These are phyloP conservation scores for Biscogniauxia mediterranea DNA, from an alignment of 2,329 filamentous ascomycete genomes.

Conservation along the genomic window DNA sequence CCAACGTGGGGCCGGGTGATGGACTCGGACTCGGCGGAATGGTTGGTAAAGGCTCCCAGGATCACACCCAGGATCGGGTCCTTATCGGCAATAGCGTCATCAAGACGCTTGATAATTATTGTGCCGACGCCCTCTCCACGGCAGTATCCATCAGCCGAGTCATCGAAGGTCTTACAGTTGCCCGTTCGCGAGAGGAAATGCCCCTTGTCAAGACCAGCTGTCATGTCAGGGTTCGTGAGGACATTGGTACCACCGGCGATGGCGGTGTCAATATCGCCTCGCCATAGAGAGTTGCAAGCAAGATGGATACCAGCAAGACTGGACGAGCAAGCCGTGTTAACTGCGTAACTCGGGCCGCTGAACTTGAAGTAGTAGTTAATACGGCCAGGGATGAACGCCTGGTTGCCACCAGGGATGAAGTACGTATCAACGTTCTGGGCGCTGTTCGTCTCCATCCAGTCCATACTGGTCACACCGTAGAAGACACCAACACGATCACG, in stretches of 20 bases:
- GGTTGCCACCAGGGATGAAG: slow-evolving; percentile 34
- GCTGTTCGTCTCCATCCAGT: slow-evolving; percentile 62
- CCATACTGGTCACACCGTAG: slow-evolving; percentile 21
- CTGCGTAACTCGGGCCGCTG: slow-evolving; percentile 26
- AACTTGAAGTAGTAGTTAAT: slow-evolving; percentile 39
- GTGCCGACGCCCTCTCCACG: slow-evolving; percentile 3
- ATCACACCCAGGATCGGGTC: slow-evolving; percentile 53
- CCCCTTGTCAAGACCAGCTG: slow-evolving; percentile 59
- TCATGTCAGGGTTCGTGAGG: slow-evolving; percentile 63
- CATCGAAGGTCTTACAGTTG: slow-evolving; percentile 47
- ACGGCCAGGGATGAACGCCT: slow-evolving; percentile 37
- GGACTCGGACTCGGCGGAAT: neutral
- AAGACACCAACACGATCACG: slow-evolving; percentile 20
- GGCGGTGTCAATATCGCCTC: slow-evolving; percentile 62
- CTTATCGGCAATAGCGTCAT: slow-evolving; percentile 11
- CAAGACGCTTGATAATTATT: slow-evolving; percentile 11
- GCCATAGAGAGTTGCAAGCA: slow-evolving; percentile 58
- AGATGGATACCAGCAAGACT: slow-evolving; percentile 24
- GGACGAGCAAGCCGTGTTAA: slow-evolving; percentile 34
- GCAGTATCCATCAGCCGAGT: slow-evolving; percentile 46
- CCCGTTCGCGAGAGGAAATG: slow-evolving; percentile 54
- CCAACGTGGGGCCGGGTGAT: slow-evolving; percentile 67
- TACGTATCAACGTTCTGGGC: slow-evolving; percentile 53
- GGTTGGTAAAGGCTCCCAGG: slow-evolving; percentile 45
- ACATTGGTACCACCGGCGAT: slow-evolving; percentile 63